These are phyloP conservation scores for Phoma sp. DNA, from an alignment of 2,329 filamentous ascomycete species.

Conservation along the genomic window DNA sequence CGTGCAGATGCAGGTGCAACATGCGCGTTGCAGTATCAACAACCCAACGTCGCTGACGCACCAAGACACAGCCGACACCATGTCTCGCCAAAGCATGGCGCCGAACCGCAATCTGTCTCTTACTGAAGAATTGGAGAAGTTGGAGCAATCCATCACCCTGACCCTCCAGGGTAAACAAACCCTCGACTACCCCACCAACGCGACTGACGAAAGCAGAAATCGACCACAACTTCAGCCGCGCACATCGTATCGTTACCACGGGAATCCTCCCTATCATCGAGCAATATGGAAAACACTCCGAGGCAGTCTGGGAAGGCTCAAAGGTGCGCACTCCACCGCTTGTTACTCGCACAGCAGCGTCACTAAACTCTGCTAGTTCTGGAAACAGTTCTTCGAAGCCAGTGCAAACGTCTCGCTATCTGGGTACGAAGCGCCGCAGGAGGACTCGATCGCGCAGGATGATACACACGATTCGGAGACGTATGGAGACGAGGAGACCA, in stretches of 20 bases:
- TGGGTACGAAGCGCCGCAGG: conserved; percentile 81
- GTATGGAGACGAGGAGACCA: conserved; percentile 54
- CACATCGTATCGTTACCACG: conserved; percentile 92
- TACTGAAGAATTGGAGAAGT: conserved; percentile 92
- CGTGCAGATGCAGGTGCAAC: conserved; percentile 9
- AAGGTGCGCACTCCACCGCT: conserved; percentile 65
- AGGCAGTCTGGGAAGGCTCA: conserved; percentile 93
- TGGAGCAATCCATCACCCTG: conserved; percentile 96
- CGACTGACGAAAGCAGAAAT: conserved; percentile 70
- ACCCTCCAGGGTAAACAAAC: conserved; percentile 76
- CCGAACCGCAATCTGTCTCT: conserved; percentile 71
- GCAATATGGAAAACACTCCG: conserved; percentile 92
- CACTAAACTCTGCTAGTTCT: conserved; percentile 69
- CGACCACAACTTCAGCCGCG: conserved; percentile 96
- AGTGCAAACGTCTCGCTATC: conserved; percentile 96
- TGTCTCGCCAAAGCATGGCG: conserved; percentile 59
- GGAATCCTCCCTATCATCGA: conserved; percentile 93
- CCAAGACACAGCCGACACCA: conserved; percentile 29
- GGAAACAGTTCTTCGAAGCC: conserved; percentile 99
- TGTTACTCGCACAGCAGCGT: background rate
- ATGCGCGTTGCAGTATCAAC: conserved; percentile 22
- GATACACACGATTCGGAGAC: conserved; percentile 47
- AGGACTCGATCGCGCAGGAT: conserved; percentile 61
- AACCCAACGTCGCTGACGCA: conserved; percentile 5
- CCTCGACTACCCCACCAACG: conserved; percentile 27